A percentile compares a stretch with the other conserved stretches of the same genome.
phyloP scores from a whole-genome alignment of 2,329 filamentous ascomycete genomes.

The Monosporascus sp. region DNA sequence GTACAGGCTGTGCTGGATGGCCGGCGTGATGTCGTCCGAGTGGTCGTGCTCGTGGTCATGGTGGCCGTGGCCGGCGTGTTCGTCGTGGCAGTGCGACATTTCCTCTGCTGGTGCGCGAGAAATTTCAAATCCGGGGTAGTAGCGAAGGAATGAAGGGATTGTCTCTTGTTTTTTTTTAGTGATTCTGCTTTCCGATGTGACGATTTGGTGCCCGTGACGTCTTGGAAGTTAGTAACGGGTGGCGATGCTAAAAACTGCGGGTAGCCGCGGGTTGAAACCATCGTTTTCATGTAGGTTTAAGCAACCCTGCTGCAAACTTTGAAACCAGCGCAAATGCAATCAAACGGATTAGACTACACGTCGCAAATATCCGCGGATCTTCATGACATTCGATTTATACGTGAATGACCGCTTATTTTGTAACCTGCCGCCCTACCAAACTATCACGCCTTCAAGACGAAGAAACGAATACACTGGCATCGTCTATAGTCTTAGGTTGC shows the following conservation, averaged over 20 bases:
- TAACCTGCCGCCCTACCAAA: no score
- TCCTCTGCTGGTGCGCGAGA: not conserved
- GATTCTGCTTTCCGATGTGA: no score
- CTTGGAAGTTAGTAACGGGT: not conserved
- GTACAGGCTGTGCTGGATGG: slow-evolving; percentile 85
- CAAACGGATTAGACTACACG: no score
- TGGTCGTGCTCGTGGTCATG: slow-evolving; percentile 71
- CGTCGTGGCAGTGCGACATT: slow-evolving; percentile 46
- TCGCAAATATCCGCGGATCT: no score
- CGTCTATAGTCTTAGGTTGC: no score
- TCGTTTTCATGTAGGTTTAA: not conserved
- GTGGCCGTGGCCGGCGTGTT: slow-evolving; percentile 44
- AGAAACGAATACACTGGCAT: no score
- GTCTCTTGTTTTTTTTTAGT: no score
- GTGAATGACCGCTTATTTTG: no score
- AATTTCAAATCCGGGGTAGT: no score
- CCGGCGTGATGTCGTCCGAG: slow-evolving; percentile 85
- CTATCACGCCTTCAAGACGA: no score
- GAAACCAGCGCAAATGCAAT: not conserved
- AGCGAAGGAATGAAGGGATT: no score
- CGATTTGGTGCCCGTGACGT: not conserved
- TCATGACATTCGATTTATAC: no score
- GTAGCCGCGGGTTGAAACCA: slow-evolving; percentile 7
- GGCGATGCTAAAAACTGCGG: slow-evolving; percentile 6
- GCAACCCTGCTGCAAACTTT: not conserved